A percentile compares a stretch with the other conserved stretches of the same genome.
phyloP scores from a whole-genome alignment of 108 stramenopile genomes.

The Cyclotella choctawhatcheeana region DNA sequence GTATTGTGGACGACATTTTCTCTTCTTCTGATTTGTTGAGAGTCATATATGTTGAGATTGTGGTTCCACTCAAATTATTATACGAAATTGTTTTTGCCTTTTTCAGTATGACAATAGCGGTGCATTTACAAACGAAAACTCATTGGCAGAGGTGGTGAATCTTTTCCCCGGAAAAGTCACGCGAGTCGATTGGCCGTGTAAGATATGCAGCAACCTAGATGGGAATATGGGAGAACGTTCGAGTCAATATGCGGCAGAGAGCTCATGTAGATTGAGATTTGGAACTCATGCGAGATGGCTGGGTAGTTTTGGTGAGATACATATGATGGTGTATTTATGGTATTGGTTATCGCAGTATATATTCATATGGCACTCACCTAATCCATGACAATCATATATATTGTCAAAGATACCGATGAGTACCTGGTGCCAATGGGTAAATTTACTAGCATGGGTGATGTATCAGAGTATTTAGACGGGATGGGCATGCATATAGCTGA shows the following conservation, averaged over 20 bases:
- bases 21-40: no score
- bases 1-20: background rate
- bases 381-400: background rate
- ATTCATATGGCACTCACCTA: background rate
- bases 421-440: slow-evolving; percentile 78
- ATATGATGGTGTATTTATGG: background rate
- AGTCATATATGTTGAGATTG: no score
- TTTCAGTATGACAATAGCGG: slow-evolving; percentile 77
- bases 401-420: slow-evolving; percentile 65
- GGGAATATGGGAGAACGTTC: slow-evolving; percentile 84
- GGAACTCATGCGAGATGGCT: slow-evolving; percentile 86
- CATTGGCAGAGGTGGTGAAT: slow-evolving; percentile 70
- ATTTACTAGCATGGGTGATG: slow-evolving; percentile 45
- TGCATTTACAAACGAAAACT: slow-evolving; percentile 70
- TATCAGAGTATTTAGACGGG: slow-evolving; percentile 44
- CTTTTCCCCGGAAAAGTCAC: slow-evolving; percentile 78
- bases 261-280: slow-evolving; percentile 84
- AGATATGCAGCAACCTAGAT: slow-evolving; percentile 87
- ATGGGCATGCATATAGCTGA: slow-evolving; percentile 49
- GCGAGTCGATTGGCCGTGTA: slow-evolving; percentile 77
- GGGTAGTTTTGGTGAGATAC: slow-evolving; percentile 59
- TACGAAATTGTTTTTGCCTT: background rate
- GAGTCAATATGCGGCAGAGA: slow-evolving; percentile 88
- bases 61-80: no score
- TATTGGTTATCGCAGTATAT: background rate